These are phyloP conservation scores for Clavispora asparagi DNA, from an alignment of 805 yeast genomes.

Conservation along the genomic window DNA sequence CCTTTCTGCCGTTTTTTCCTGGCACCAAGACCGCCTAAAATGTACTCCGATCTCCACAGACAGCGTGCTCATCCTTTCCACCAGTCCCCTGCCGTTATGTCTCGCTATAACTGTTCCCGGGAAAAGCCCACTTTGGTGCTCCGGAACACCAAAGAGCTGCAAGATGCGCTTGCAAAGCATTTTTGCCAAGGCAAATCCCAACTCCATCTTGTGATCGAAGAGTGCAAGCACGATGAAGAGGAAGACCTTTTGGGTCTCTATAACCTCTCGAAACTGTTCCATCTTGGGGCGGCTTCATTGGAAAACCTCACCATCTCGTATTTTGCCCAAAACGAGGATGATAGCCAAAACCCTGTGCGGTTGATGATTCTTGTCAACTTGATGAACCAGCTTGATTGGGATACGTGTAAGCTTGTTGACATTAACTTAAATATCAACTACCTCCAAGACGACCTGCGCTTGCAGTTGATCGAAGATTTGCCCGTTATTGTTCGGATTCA, in stretches of 20 bases:
- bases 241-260: conserved; percentile 6
- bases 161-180: neutral
- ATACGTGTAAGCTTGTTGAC: conserved; percentile 3
- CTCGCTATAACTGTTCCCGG: neutral
- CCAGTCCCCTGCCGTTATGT: neutral
- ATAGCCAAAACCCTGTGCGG: conserved; percentile 9
- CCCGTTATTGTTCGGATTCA: conserved; percentile 7
- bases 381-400: conserved; percentile 12
- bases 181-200: neutral
- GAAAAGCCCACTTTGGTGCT: neutral
- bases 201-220: conserved; percentile 9
- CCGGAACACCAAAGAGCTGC: neutral
- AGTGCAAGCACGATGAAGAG: conserved; percentile 1
- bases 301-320: conserved; percentile 7
- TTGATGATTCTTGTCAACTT: conserved; percentile 8
- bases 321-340: conserved; percentile 7
- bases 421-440: conserved; percentile 9
- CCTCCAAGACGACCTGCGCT: conserved; percentile 6
- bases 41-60: neutral
- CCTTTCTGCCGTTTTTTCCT: neutral
- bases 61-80: neutral
- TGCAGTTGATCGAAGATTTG: conserved; percentile 11
- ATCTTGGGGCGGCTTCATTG: conserved; percentile 3
- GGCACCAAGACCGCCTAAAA: neutral
- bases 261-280: conserved; percentile 3